phyloP scores from a whole-genome alignment of 768 basidiomycete species.

The Nevesoporus exiguus region DNA sequence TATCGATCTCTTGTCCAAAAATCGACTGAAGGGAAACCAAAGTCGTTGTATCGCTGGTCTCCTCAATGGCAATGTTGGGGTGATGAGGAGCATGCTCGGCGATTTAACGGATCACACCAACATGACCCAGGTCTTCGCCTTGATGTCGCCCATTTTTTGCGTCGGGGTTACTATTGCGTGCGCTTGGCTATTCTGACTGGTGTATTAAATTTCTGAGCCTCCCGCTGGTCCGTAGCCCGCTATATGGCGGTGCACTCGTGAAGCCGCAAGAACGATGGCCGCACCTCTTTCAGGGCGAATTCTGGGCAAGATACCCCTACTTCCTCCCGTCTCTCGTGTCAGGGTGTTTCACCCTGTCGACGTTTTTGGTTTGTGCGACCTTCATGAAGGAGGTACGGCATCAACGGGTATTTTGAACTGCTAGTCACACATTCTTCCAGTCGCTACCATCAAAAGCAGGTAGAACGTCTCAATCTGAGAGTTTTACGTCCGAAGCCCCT shows the following conservation, averaged over 20 bases:
- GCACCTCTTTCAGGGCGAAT: constrained; percentile 38
- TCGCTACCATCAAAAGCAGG: constrained; percentile 21
- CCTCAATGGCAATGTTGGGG: constrained; percentile 43
- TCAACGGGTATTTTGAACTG: background rate
- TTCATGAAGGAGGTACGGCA: constrained; percentile 18
- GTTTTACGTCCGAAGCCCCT: background rate
- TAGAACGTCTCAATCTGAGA: background rate
- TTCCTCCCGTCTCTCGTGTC: constrained; percentile 35
- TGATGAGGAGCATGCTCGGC: constrained; percentile 23
- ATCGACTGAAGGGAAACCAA: constrained; percentile 3
- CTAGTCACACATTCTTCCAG: constrained; percentile 12
- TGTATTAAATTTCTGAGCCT: background rate
- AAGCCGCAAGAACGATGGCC: constrained; percentile 57
- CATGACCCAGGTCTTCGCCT: background rate
- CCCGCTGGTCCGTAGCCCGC: constrained; percentile 36
- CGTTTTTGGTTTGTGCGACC: constrained; percentile 16
- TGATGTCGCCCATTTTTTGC: background rate
- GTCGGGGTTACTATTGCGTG: background rate
- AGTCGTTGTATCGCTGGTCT: constrained; percentile 36
- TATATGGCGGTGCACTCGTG: constrained; percentile 56
- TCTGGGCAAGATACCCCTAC: constrained; percentile 37
- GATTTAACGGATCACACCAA: background rate
- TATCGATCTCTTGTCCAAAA: background rate
- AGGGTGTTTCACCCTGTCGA: constrained; percentile 9
- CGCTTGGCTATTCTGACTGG: background rate